phyloP scores from a whole-genome alignment of 2,329 filamentous ascomycete genomes.

The Talaromyces atroroseus region DNA sequence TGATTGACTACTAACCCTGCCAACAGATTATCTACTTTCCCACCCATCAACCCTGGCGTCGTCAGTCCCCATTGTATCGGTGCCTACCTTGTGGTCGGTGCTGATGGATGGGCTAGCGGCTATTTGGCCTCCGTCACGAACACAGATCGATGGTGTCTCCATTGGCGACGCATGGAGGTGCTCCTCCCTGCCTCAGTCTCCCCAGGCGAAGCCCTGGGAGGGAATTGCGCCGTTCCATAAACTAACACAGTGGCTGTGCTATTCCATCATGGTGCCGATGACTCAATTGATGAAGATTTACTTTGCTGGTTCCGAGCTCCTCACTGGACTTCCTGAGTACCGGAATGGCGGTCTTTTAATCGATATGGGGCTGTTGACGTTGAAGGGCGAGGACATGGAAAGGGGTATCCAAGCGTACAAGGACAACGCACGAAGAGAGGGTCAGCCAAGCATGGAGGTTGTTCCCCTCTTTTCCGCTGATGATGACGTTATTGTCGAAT shows the following conservation, averaged over 20 bases:
- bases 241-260: slow-evolving; percentile 80
- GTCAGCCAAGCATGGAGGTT: slow-evolving; percentile 66
- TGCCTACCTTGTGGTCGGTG: slow-evolving; percentile 85
- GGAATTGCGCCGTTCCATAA: slow-evolving; percentile 89
- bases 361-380: slow-evolving; percentile 70
- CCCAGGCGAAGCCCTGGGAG: slow-evolving; percentile 66
- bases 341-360: slow-evolving; percentile 86
- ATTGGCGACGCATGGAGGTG: slow-evolving; percentile 95
- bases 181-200: slow-evolving; percentile 66
- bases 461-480: slow-evolving; percentile 67
- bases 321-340: slow-evolving; percentile 88
- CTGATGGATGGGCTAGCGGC: slow-evolving; percentile 79
- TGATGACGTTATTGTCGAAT: slow-evolving; percentile 75
- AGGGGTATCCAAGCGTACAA: slow-evolving; percentile 66
- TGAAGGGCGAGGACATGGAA: slow-evolving; percentile 65
- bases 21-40: slow-evolving; percentile 80
- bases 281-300: slow-evolving; percentile 71
- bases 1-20: slow-evolving; percentile 6
- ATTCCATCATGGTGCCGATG: slow-evolving; percentile 91
- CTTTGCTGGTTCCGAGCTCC: slow-evolving; percentile 72
- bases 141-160: slow-evolving; percentile 76
- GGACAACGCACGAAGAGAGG: slow-evolving; percentile 65
- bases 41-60: slow-evolving; percentile 86
- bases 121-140: slow-evolving; percentile 86
- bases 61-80: slow-evolving; percentile 76